These are phyloP conservation scores for Chondrostereum purpureum DNA, from an alignment of 1,284 basidiomycete genomes.

Conservation along the genomic window DNA sequence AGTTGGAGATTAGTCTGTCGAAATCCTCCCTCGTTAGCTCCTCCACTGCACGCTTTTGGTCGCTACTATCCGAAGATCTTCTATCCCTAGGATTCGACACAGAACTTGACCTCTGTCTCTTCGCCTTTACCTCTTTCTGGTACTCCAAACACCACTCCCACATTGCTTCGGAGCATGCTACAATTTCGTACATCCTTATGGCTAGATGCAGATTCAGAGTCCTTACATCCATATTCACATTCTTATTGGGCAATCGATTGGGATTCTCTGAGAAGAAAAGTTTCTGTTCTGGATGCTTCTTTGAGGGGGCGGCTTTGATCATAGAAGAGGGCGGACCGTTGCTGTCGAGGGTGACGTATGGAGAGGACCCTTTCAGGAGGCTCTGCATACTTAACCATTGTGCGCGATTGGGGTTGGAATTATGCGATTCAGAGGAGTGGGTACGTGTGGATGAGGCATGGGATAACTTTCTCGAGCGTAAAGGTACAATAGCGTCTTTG, in stretches of 20 bases:
- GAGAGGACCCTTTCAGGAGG: constrained; percentile 30
- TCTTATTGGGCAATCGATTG: constrained; percentile 41
- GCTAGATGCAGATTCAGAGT: constrained; percentile 55
- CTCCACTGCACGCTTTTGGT: constrained; percentile 30
- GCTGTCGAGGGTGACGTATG: constrained; percentile 41
- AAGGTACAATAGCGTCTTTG: constrained; percentile 25
- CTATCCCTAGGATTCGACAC: constrained; percentile 19
- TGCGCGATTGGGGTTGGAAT: constrained; percentile 15
- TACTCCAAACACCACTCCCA: constrained; percentile 63
- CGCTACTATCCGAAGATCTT: not conserved
- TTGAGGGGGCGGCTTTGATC: not conserved
- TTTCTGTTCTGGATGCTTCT: not conserved
- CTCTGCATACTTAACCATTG: constrained; percentile 27
- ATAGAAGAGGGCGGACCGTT: constrained; percentile 18
- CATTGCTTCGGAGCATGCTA: constrained; percentile 66
- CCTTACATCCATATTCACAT: constrained; percentile 46
- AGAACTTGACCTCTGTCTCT: constrained; percentile 15
- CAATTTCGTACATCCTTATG: constrained; percentile 48
- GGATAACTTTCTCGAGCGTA: not conserved
- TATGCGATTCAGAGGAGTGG: constrained; percentile 1
- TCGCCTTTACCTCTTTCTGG: constrained; percentile 25
- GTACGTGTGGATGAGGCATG: not conserved
- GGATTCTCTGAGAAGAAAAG: constrained; percentile 9
- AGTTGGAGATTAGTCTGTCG: constrained; percentile 45
- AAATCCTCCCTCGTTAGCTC: constrained; percentile 52